These are phyloP conservation scores for Capillidium rhysosporum DNA, from an alignment of 371 early-diverging fungal species.

Conservation along the genomic window DNA sequence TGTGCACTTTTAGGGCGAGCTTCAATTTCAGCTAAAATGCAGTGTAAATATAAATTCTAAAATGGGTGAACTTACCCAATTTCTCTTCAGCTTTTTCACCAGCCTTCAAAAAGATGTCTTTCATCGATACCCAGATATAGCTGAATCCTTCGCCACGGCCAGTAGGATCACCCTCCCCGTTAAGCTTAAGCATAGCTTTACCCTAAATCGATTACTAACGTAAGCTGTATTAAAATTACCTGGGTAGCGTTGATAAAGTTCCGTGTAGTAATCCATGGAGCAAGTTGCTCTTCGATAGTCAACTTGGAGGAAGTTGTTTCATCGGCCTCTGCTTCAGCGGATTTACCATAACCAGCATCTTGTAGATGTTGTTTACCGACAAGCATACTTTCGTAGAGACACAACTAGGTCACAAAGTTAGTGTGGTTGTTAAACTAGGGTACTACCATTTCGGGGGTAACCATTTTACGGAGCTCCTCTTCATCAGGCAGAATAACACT, in stretches of 20 bases:
- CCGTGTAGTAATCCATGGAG: slow-evolving; percentile 93
- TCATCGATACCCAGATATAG: slow-evolving; percentile 92
- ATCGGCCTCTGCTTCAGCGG: slow-evolving; percentile 41
- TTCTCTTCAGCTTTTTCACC: slow-evolving; percentile 72
- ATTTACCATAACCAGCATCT: slow-evolving; percentile 79
- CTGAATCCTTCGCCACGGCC: slow-evolving; percentile 97
- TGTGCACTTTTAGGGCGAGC: slow-evolving; percentile 67
- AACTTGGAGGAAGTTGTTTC: slow-evolving; percentile 43
- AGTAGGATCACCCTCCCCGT: slow-evolving; percentile 94
- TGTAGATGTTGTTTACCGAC: slow-evolving; percentile 88
- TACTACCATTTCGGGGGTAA: slow-evolving; percentile 89
- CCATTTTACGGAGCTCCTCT: slow-evolving; percentile 83
- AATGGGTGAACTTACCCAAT: slow-evolving; percentile 16
- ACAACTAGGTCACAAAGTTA: slow-evolving; percentile 25
- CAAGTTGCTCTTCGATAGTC: slow-evolving; percentile 81
- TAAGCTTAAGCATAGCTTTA: slow-evolving; percentile 84
- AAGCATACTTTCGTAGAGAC: slow-evolving; percentile 92
- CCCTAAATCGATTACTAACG: slow-evolving; percentile 18
- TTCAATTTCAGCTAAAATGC: slow-evolving; percentile 45
- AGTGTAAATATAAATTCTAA: not conserved
- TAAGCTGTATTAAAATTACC: slow-evolving; percentile 10
- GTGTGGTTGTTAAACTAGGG: not conserved
- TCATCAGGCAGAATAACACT: slow-evolving; percentile 66
- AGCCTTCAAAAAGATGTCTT: slow-evolving; percentile 84
- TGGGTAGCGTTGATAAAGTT: slow-evolving; percentile 87